Evolutionary conservation across 768 basidiomycete genomes (phyloP).

Genomic region (Collybia mongolica): DNA sequence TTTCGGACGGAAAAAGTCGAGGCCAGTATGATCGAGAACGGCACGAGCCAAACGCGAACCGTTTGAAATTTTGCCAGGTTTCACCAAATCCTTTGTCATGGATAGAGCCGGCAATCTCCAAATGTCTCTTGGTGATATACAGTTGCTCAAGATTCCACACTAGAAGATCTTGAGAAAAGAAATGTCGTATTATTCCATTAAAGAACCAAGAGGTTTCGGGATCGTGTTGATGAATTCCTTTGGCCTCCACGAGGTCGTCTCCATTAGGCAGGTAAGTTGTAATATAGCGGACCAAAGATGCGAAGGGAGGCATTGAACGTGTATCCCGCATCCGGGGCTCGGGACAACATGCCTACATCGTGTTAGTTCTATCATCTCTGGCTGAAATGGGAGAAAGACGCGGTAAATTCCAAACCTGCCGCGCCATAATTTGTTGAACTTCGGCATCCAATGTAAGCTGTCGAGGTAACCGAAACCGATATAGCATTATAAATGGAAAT

Average conservation of each 20-base stretch:
- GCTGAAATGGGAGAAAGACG: constrained; percentile 56
- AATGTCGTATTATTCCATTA: constrained; percentile 15
- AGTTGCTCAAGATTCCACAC: constrained; percentile 8
- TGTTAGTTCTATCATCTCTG: constrained; percentile 57
- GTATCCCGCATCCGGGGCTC: constrained; percentile 64
- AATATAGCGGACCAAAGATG: constrained; percentile 43
- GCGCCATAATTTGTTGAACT: no score
- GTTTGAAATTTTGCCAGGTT: constrained; percentile 40
- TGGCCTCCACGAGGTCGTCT: constrained; percentile 16
- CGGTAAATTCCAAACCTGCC: constrained; percentile 31
- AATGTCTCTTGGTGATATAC: constrained; percentile 11
- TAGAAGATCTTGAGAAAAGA: constrained; percentile 8
- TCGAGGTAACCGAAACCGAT: no score
- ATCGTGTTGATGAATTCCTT: constrained; percentile 26
- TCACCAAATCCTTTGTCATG: constrained; percentile 13
- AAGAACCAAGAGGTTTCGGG: constrained; percentile 21
- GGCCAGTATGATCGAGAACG: constrained; percentile 65
- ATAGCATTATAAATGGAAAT: no score
- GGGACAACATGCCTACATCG: constrained; percentile 68
- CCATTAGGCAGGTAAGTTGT: constrained; percentile 55
- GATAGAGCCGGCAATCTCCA: constrained; percentile 20
- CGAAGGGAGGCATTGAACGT: constrained; percentile 53
- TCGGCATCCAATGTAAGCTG: no score
- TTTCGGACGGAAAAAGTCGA: constrained; percentile 58
- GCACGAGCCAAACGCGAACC: constrained; percentile 60